phyloP scores from a whole-genome alignment of 805 yeast species.

The Yamadazyma sp. region DNA sequence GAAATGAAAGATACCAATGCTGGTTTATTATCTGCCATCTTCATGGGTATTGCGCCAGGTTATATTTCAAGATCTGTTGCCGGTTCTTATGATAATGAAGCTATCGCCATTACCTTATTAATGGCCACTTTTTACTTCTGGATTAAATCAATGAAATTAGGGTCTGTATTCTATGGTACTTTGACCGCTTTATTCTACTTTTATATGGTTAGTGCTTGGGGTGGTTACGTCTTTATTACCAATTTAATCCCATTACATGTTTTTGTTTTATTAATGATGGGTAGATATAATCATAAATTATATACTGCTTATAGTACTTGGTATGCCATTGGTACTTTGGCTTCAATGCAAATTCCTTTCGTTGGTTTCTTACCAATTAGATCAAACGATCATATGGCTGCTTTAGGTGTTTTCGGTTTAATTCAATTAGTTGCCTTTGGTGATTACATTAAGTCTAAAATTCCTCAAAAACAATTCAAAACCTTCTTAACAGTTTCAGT shows the following conservation, averaged over 20 bases:
- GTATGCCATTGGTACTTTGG: slow-evolving; percentile 96
- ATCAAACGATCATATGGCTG: slow-evolving; percentile 98
- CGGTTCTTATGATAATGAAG: slow-evolving; percentile 98
- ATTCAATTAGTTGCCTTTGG: slow-evolving; percentile 88
- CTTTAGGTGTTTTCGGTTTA: slow-evolving; percentile 94
- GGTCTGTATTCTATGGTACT: slow-evolving; percentile 81
- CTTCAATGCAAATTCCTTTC: slow-evolving; percentile 98
- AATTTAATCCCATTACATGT: slow-evolving; percentile 95
- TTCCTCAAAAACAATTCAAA: slow-evolving; percentile 71
- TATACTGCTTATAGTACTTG: slow-evolving; percentile 94
- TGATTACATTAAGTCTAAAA: slow-evolving; percentile 69
- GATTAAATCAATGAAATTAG: slow-evolving; percentile 91
- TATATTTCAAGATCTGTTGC: slow-evolving; percentile 98
- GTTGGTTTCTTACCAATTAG: slow-evolving; percentile 97
- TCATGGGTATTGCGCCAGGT: slow-evolving; percentile 98
- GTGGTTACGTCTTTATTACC: slow-evolving; percentile 98
- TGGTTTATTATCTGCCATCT: slow-evolving; percentile 87
- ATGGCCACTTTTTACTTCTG: slow-evolving; percentile 95
- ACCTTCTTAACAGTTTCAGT: slow-evolving; percentile 63
- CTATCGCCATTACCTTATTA: slow-evolving; percentile 92
- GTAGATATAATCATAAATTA: slow-evolving; percentile 78
- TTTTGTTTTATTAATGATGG: slow-evolving; percentile 87
- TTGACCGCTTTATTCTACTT: slow-evolving; percentile 86
- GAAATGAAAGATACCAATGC: slow-evolving; percentile 90
- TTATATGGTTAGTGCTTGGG: slow-evolving; percentile 99